Percentiles rank a stretch among this genome's conserved stretches.
phyloP scores from a whole-genome alignment of 805 yeast genomes.

The Myxozyma lipomycoides region DNA sequence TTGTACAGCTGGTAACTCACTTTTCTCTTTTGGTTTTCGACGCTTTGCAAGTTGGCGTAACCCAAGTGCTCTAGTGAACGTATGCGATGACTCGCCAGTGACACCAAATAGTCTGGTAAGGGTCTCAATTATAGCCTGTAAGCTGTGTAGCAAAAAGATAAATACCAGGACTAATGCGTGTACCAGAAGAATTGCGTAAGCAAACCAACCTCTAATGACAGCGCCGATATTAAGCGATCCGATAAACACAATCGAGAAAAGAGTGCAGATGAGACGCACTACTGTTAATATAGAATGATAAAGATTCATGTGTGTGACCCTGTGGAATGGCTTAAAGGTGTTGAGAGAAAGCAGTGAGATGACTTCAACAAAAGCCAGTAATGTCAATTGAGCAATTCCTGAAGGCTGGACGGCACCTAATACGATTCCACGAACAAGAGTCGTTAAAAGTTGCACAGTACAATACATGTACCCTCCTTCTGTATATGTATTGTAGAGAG shows the following conservation, averaged over 20 bases:
- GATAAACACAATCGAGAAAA: constrained; percentile 34
- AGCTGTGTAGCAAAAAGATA: constrained; percentile 32
- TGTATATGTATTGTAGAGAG: constrained; percentile 35
- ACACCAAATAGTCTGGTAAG: constrained; percentile 19
- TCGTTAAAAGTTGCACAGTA: constrained; percentile 21
- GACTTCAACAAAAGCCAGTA: constrained; percentile 34
- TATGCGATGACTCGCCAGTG: constrained; percentile 11
- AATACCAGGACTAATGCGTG: constrained; percentile 34
- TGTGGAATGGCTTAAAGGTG: constrained; percentile 32
- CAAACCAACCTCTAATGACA: constrained; percentile 35
- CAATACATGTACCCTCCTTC: constrained; percentile 29
- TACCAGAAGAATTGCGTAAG: constrained; percentile 34
- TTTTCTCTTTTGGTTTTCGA: constrained; percentile 12
- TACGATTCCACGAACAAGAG: constrained; percentile 34
- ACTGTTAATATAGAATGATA: constrained; percentile 26
- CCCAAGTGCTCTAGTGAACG: constrained; percentile 25
- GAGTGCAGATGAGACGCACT: constrained; percentile 27
- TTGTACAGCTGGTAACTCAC: not conserved
- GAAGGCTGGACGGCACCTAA: constrained; percentile 37
- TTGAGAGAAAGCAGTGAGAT: constrained; percentile 25
- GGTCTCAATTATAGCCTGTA: constrained; percentile 33
- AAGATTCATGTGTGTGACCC: constrained; percentile 33
- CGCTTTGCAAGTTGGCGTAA: constrained; percentile 29
- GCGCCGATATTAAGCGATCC: constrained; percentile 25
- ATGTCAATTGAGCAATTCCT: constrained; percentile 37